Conservation (phyloP, 495 filamentous ascomycete genomes). For the Aspergillus ellipticus region DNA sequence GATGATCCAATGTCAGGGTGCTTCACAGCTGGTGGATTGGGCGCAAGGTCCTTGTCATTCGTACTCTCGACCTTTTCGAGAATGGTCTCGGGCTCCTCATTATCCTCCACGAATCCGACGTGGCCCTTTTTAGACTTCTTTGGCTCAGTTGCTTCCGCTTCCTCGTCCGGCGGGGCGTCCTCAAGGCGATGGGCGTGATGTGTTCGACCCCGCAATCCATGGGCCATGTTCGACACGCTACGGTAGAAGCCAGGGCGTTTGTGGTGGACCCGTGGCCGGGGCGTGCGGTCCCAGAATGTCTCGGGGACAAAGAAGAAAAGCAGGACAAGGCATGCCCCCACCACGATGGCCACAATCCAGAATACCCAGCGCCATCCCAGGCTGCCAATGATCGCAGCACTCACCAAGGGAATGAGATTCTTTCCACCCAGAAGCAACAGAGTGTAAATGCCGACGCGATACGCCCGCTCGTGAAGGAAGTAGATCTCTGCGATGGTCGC, state of each 20-base stretch:
- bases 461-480: conserved; percentile 92
- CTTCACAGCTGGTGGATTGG: neutral
- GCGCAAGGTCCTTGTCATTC: neutral
- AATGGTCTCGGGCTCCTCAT: neutral
- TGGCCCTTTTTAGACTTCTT: conserved; percentile 37
- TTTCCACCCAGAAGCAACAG: conserved; percentile 86
- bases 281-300: conserved; percentile 92
- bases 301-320: conserved; percentile 93
- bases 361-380: conserved; percentile 91
- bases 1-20: conserved; percentile 1
- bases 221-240: conserved; percentile 38
- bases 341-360: conserved; percentile 85
- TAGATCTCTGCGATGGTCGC: conserved; percentile 97
- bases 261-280: conserved; percentile 49
- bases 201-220: conserved; percentile 35
- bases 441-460: conserved; percentile 94
- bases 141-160: neutral
- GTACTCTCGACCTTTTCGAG: conserved; percentile 13
- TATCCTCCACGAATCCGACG: conserved; percentile 53
- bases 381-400: conserved; percentile 76
- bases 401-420: conserved; percentile 84
- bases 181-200: conserved; percentile 19
- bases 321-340: conserved; percentile 66
- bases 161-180: conserved; percentile 11
- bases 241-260: conserved; percentile 33